Base-by-base conservation (phyloP, 305 asterid genomes). In the Ilex paraguariensis region DNA sequence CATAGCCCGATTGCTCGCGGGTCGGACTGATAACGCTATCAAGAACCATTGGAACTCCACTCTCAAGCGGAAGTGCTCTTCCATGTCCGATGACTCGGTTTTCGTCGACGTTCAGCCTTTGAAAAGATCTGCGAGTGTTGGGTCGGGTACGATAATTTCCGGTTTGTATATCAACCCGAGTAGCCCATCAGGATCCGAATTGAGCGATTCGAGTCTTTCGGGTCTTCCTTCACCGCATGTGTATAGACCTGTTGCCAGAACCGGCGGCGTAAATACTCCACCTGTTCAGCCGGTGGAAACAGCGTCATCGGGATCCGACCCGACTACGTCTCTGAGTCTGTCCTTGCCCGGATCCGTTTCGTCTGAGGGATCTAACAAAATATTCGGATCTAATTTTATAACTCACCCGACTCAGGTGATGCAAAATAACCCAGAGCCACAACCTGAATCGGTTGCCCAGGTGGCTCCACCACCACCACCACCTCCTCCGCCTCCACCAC, bases 41-140 rank as follows among this genome's bases (percentile, higher is more conserved):
- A 79, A 79, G 64, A 79, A 79, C 45, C 84, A 75, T 53, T 76
- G 84, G 84, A 79, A 79, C 73, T 79, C 81, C 12, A 79, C 84
- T 3, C 77, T 79, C 30, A 80, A 80, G 78, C 78, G 82, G n/a
- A 77, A 77, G 54, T 69, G 76, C 66, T 13, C 59, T 31, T 77
- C 82, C 55, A 73, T 70, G 79, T 71, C 75, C 42, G 68, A 65
- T 65, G 61, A 62, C 75, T 81, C 78, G 70, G 83, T 73, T 51
- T 81, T 79, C 15, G 81, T 70, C 0, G 73, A 46, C 15, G 52
- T 8, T 30, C 86, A 46, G 76, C 86, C 86, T 66, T 65, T 78
- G 13, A 81, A 81, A 13, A 66, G 86, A 71, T 80, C 85, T 8
- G 60, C 79, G 3, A 76, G 82, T 54, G 72, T 71, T 5, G 82